A percentile compares a stretch with the other conserved stretches of the same genome.
Evolutionary conservation across 139 green algal species (phyloP).

Genomic region (Chlorella sp.): DNA sequence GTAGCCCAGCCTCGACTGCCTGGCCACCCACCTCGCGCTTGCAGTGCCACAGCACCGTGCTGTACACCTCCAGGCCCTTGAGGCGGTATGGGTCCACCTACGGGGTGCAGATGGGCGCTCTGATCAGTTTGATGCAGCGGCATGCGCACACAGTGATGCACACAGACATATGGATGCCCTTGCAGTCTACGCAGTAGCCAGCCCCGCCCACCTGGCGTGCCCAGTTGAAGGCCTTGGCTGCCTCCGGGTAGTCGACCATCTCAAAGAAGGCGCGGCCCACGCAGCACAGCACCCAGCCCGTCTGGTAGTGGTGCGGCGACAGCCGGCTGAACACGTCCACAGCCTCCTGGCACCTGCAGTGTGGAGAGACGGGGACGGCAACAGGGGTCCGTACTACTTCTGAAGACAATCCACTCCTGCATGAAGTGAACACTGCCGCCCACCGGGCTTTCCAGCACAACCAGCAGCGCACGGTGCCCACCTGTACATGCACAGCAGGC

Average conservation of each 20-base stretch:
- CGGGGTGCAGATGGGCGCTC: neutral
- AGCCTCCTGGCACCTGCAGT: constrained; percentile 66
- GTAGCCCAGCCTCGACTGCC: too few species aligned
- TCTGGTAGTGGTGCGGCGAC: constrained; percentile 72
- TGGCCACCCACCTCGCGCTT: constrained; percentile 73
- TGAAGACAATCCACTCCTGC: too few species aligned
- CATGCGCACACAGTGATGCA: too few species aligned
- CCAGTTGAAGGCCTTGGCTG: constrained; percentile 74
- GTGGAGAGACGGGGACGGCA: too few species aligned
- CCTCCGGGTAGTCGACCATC: constrained; percentile 85
- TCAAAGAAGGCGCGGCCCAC: constrained; percentile 89
- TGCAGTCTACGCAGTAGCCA: neutral
- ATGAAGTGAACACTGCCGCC: too few species aligned
- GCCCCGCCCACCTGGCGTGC: constrained; percentile 40
- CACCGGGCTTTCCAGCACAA: neutral
- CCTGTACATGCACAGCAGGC: constrained; percentile 77
- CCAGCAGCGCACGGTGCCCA: neutral
- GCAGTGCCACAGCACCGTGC: constrained; percentile 96
- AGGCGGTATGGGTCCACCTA: constrained; percentile 68
- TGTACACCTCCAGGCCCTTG: constrained; percentile 92
- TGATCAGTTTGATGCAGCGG: too few species aligned
- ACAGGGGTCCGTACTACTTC: too few species aligned
- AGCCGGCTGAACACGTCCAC: constrained; percentile 72
- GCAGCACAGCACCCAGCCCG: constrained; percentile 82
- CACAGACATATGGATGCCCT: neutral